Evolutionary conservation across 306 rosid genomes (phyloP).

Genomic region (Castanea sativa): DNA sequence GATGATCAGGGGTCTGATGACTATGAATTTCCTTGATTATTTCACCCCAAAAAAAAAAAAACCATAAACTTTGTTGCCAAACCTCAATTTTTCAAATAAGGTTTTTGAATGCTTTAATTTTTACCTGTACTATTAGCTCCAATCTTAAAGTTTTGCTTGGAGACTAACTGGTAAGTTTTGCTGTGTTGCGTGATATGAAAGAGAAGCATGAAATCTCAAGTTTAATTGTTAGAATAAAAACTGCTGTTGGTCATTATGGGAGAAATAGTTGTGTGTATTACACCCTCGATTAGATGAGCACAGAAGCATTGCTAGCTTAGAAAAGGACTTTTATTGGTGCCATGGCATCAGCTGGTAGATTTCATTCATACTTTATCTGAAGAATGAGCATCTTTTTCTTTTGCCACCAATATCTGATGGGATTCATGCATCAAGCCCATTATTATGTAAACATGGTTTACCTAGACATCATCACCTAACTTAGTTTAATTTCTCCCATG

Average conservation of each 20-base stretch:
- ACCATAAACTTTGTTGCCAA: background rate
- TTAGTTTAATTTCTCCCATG: background rate
- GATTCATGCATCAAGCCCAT: background rate
- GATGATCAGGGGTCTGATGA: constrained; percentile 2
- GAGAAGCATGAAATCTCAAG: background rate
- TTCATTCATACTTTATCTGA: background rate
- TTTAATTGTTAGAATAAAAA: background rate
- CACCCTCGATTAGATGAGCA: background rate
- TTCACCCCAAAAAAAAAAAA: background rate
- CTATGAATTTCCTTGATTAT: constrained; percentile 8
- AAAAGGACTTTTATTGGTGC: background rate
- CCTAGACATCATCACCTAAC: background rate
- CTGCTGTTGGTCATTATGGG: too few relatives aligned
- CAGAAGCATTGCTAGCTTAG: background rate
- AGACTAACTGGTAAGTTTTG: constrained; percentile 10
- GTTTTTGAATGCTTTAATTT: constrained; percentile 1
- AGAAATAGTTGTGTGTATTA: too few relatives aligned
- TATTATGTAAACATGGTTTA: background rate
- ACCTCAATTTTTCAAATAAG: background rate
- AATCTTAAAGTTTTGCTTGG: background rate
- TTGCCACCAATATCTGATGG: background rate
- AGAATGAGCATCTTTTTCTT: background rate
- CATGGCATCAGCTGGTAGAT: background rate
- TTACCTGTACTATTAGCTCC: background rate
- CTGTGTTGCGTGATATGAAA: background rate